A percentile compares a stretch with the other conserved stretches of the same genome.
These are phyloP conservation scores for Lentinus brumalis DNA, from an alignment of 768 basidiomycete genomes.

Conservation along the genomic window DNA sequence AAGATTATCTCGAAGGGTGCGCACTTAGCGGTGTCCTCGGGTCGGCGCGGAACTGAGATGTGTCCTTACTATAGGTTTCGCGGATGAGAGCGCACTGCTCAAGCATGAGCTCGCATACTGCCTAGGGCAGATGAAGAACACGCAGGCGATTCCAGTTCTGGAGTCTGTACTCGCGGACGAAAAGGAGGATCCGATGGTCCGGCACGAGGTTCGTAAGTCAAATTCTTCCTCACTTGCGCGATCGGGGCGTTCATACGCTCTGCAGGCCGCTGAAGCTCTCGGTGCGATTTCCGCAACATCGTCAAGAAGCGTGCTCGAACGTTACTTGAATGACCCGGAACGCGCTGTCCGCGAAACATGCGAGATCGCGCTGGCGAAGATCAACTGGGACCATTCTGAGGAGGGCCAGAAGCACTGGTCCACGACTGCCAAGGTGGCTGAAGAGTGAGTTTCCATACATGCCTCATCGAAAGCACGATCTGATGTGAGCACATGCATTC, in stretches of 20 bases:
- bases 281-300: conserved; percentile 80
- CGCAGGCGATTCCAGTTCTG: conserved; percentile 75
- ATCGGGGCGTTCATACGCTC: not conserved
- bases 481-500: not conserved
- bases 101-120: conserved; percentile 99
- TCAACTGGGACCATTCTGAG: conserved; percentile 86
- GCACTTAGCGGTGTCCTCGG: conserved; percentile 6
- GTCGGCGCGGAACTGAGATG: not conserved
- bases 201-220: conserved; percentile 77
- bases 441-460: conserved; percentile 16
- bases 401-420: conserved; percentile 56
- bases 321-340: conserved; percentile 72
- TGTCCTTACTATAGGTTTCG: conserved; percentile 58
- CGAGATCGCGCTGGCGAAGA: conserved; percentile 95
- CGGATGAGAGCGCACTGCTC: conserved; percentile 83
- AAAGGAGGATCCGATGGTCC: conserved; percentile 90
- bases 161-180: conserved; percentile 71
- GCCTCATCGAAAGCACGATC: not conserved
- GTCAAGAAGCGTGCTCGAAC: conserved; percentile 68
- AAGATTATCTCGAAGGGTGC: conserved; percentile 83
- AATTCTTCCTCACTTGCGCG: not conserved
- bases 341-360: conserved; percentile 90
- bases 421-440: conserved; percentile 4
- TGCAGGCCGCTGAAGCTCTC: conserved; percentile 96
- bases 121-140: conserved; percentile 85